Base-by-base conservation (phyloP, 2,329 filamentous ascomycete species). In the Diaporthe vexans region DNA sequence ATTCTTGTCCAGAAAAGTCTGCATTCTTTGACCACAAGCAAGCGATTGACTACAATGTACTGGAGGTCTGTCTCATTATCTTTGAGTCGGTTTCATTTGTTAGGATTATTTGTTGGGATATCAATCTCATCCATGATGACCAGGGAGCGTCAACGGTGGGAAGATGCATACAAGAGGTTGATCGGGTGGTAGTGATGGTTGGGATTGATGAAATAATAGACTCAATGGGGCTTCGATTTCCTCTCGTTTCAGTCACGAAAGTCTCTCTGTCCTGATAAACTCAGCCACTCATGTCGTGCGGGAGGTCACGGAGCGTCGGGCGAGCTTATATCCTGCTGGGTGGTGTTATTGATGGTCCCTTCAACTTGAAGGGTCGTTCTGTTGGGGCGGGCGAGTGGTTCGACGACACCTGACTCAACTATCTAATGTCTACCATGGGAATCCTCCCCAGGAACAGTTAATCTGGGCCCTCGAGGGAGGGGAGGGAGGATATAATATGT, bases 21-120 rank as follows among this genome's bases (percentile, higher is more conserved):
- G 63, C 63, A 68, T 68, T 68, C 63, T 9, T 68, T 40, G 17
- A 54, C n/a, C 63, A 68, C 37, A 68, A 54, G 63, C 63, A 68
- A 68, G 48, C 63, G 63, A 68, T 24, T 54, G 37, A 68, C 46
- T 67, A 52, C 46, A 67, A 67, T 67, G 63, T 54, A 68, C 63
- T 40, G 63, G 63, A 52, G 63, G 63, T 52, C 46, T 67, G 63
- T 26, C 46, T 52, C 63, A 24, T 67, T 67, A 67, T 52, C 24
- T 37, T 67, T 17, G 10, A 24, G 46, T 37, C 21, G 46, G n/a
- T 54, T 68, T 68, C 63, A 68, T 68, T 68, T 68, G 63, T 68
- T 68, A 40, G 33, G 33, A 21, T 26, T 29, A 54, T 40, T 35
- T 21, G 9, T 46, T 68, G 63, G 63, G 63, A 54, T 67, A 40